Evolutionary conservation across 2,329 filamentous ascomycete genomes (phyloP).

Genomic region (Paramyrothecium sp.): DNA sequence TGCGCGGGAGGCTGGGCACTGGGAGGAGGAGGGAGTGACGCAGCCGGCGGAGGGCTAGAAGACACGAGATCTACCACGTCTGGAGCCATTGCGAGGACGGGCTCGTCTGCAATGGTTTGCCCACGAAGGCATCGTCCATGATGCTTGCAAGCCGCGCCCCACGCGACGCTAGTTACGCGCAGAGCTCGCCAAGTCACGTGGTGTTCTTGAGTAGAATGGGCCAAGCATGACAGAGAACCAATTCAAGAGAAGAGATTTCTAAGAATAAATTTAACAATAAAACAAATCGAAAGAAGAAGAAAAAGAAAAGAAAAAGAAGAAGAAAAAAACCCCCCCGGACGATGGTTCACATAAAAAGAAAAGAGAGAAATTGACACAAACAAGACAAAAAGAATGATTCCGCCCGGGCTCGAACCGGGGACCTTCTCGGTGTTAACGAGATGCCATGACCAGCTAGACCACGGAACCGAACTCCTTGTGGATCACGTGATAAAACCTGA

Average conservation of each 20-base stretch:
- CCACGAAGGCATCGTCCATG: too few species aligned
- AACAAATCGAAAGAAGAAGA: not conserved
- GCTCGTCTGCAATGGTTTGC: too few species aligned
- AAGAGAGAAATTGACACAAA: too few species aligned
- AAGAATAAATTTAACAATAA: not conserved
- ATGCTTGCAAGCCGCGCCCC: too few species aligned
- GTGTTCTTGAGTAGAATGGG: too few species aligned
- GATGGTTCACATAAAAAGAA: too few species aligned
- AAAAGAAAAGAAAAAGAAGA: not conserved
- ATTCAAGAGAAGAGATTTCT: not conserved
- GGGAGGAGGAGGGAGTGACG: not conserved
- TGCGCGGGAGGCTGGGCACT: not conserved
- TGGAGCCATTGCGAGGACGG: conserved; percentile 20
- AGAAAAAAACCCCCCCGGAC: too few species aligned
- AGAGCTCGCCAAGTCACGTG: too few species aligned
- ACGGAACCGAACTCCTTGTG: not conserved
- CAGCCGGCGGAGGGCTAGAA: conserved; percentile 26
- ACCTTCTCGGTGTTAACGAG: conserved; percentile 2
- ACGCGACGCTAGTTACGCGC: too few species aligned
- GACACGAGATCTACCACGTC: conserved; percentile 35
- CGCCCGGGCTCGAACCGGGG: not conserved
- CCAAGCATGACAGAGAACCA: not conserved
- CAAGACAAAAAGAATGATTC: not conserved
- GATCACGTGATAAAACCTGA: too few species aligned
- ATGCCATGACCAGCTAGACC: conserved; percentile 1